Evolutionary conservation across 1,139 yeast species (phyloP), one percentile per base, ranked within the genome.

Genomic region (Zygosaccharomyces pseudobailii): DNA sequence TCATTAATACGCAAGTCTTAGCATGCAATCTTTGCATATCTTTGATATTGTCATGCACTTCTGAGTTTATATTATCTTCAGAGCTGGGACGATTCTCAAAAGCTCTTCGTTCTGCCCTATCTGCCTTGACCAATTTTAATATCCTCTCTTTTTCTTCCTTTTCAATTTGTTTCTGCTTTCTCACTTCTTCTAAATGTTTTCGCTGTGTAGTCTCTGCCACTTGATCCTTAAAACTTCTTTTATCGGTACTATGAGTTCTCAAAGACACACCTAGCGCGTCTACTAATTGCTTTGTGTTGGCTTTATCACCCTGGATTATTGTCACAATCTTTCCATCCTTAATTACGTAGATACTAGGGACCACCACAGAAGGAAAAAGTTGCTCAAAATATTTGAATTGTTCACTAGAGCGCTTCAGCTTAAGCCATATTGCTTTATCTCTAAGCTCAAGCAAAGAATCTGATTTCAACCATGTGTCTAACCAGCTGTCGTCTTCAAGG

Each of bases 121-220:
- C 66, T 1, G 62, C 58, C 49, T 55, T 43, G 23, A 59, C 51
- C 21, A 81, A 65, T 31, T 71, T 69, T 45, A 79, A 62, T 17
- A 83, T 73, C n/a, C 87, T 69, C 42, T 74, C 73, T 36, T 75
- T 73, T 53, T 83, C 89, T 43, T 74, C 75, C 19, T 54, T 61
- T 17, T 74, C 79, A 9, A 57, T 55, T 45, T 60, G 62, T 36
- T 62, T 65, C 45, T 71, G 72, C 45, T 67, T 70, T 25, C 65
- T 56, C 13, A 72, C 67, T 48, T 72, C 69, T 45, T 71, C 72
- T 46, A 72, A 73, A 56, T 78, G 73, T 43, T 63, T 63, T 30
- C 57, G 55, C 6, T 74, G 71, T 2, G 71, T 62, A 1, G 65
- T 47, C 22, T 69, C 73, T 0, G 71, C 71, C 0, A 71, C 61